phyloP scores from a whole-genome alignment of 2,329 filamentous ascomycete species.

The Colletotrichum nymphaeae region DNA sequence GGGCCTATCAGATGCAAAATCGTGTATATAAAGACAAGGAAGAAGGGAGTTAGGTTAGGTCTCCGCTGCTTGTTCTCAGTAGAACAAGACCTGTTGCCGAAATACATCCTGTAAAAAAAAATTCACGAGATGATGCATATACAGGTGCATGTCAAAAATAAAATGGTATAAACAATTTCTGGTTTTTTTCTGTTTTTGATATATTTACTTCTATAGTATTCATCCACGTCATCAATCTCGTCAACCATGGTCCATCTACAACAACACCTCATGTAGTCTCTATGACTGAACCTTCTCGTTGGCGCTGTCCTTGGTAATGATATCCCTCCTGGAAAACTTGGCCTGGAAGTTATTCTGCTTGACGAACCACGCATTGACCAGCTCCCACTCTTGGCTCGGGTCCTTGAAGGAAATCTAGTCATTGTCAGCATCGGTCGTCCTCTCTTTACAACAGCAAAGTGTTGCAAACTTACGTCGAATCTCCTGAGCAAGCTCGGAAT shows the following conservation, averaged over 20 bases:
- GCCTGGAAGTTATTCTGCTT: constrained; percentile 68
- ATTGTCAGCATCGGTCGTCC: not conserved
- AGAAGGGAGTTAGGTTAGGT: no score
- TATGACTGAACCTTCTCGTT: constrained; percentile 16
- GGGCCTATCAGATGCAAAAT: not conserved
- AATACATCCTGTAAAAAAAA: not conserved
- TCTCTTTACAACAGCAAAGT: not conserved
- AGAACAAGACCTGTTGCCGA: not conserved
- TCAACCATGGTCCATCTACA: constrained; percentile 1
- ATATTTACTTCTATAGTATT: constrained; percentile 9
- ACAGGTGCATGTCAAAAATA: not conserved
- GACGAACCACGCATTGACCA: constrained; percentile 73
- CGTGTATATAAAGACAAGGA: not conserved
- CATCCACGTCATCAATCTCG: constrained; percentile 4
- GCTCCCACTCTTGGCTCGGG: constrained; percentile 65
- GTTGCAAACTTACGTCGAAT: constrained; percentile 64
- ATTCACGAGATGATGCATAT: not conserved
- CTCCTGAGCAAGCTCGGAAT: constrained; percentile 70
- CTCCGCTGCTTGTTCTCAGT: not conserved
- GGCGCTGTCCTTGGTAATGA: constrained; percentile 49
- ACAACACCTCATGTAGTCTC: not conserved
- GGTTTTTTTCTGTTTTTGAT: not conserved
- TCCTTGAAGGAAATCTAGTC: constrained; percentile 64
- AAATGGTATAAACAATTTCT: not conserved
- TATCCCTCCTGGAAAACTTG: constrained; percentile 54